These are phyloP conservation scores for Diacronema lutheri DNA, from an alignment of 78 protist species.

Conservation along the genomic window DNA sequence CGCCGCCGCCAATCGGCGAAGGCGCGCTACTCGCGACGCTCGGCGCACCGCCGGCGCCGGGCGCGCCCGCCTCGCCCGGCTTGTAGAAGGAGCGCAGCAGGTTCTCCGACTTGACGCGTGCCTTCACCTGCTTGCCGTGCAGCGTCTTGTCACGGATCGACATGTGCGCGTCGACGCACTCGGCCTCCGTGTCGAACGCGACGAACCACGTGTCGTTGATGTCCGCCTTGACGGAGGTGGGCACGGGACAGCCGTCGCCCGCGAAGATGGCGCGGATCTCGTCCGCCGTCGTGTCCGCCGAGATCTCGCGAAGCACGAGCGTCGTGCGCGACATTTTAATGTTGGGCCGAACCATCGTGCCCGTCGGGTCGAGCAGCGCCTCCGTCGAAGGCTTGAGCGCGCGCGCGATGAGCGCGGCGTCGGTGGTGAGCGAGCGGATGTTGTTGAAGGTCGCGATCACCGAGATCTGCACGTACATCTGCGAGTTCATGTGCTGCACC, in stretches of 20 bases:
- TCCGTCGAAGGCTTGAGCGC: conserved; percentile 37
- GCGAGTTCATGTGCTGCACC: conserved; percentile 35
- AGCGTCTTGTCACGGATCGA: not conserved
- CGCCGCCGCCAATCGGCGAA: no score
- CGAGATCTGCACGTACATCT: conserved; percentile 50
- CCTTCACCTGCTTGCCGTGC: conserved; percentile 53
- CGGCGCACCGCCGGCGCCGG: no score
- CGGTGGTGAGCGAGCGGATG: conserved; percentile 46
- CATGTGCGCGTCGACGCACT: not conserved
- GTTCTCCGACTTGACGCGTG: conserved; percentile 53
- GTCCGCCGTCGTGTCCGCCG: conserved; percentile 29
- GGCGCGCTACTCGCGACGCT: no score
- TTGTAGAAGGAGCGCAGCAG: no score
- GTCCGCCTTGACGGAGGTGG: conserved; percentile 18
- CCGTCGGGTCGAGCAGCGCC: conserved; percentile 36
- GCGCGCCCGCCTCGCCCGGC: no score
- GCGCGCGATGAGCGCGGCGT: conserved; percentile 37
- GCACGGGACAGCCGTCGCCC: not conserved
- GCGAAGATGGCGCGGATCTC: conserved; percentile 49
- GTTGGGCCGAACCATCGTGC: conserved; percentile 43
- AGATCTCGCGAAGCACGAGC: conserved; percentile 51
- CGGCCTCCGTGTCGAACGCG: conserved; percentile 43
- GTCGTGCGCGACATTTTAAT: conserved; percentile 38
- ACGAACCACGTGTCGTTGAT: conserved; percentile 57
- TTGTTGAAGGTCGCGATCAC: conserved; percentile 47